phyloP scores from a whole-genome alignment of 228 moss, liverwort and hornwort genomes.

The Sphagnum magellanicum region DNA sequence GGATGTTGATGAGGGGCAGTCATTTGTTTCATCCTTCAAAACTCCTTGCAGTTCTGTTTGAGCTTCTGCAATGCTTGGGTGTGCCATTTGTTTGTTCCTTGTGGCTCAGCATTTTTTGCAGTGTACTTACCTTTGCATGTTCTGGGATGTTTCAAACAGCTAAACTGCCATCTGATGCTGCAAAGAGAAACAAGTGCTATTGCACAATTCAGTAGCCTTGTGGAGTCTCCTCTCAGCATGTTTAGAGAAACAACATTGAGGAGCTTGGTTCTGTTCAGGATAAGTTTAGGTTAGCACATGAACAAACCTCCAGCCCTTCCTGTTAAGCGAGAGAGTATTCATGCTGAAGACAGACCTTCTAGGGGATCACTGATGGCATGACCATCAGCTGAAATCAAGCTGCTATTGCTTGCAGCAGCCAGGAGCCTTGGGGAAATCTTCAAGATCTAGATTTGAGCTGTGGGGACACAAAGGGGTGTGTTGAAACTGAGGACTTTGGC shows the following conservation, averaged over 20 bases:
- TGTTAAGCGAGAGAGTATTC: conserved; percentile 15
- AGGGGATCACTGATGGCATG: conserved; percentile 18
- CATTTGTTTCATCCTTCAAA: background rate
- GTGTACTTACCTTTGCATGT: conserved; percentile 12
- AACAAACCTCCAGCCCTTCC: conserved; percentile 12
- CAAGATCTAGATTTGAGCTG: background rate
- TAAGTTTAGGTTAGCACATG: conserved; percentile 4
- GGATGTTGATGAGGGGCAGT: no score
- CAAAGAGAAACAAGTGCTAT: conserved; percentile 87
- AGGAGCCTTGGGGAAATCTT: background rate
- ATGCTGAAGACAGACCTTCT: background rate
- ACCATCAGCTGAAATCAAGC: background rate
- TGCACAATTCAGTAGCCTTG: conserved; percentile 76
- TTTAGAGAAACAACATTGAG: background rate
- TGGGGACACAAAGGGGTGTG: conserved; percentile 6
- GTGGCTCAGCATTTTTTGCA: background rate
- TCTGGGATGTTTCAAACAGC: conserved; percentile 50
- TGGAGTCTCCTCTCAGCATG: conserved; percentile 6
- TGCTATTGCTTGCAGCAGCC: background rate
- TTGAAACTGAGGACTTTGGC: conserved; percentile 5
- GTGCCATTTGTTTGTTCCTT: background rate
- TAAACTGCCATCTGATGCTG: conserved; percentile 91
- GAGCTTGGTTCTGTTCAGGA: background rate
- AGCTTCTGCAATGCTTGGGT: background rate
- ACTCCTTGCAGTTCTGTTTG: background rate